A percentile compares a stretch with the other conserved stretches of the same genome.
These are phyloP conservation scores for Termitomyces sp. DNA, from an alignment of 768 basidiomycete species.

Conservation along the genomic window DNA sequence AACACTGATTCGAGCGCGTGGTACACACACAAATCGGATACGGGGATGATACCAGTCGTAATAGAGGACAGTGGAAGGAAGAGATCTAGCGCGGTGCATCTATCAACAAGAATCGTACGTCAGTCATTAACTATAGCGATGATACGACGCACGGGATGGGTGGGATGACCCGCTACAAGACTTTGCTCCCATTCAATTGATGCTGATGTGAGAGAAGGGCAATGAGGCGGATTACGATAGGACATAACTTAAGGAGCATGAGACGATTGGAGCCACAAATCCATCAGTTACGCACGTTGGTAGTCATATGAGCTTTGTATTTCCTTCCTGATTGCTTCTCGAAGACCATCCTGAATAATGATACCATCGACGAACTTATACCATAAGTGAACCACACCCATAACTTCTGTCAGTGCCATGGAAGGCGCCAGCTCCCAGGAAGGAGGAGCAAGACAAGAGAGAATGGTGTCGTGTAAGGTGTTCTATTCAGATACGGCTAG, in stretches of 20 bases:
- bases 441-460: constrained; percentile 28
- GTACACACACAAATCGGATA: constrained; percentile 44
- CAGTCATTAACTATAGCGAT: not conserved
- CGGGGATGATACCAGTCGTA: constrained; percentile 55
- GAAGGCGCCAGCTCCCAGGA: constrained; percentile 35
- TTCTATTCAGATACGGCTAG: constrained; percentile 13
- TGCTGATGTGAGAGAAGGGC: constrained; percentile 36
- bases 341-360: constrained; percentile 27
- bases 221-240: constrained; percentile 36
- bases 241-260: constrained; percentile 26
- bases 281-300: constrained; percentile 31
- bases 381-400: constrained; percentile 37
- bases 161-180: constrained; percentile 55
- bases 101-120: constrained; percentile 16
- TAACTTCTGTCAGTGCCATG: constrained; percentile 20
- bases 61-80: constrained; percentile 25
- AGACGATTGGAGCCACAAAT: not conserved
- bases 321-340: constrained; percentile 34
- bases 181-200: constrained; percentile 57
- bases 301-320: constrained; percentile 39
- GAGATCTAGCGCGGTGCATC: constrained; percentile 56
- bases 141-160: constrained; percentile 43
- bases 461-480: constrained; percentile 22
- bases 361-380: constrained; percentile 37
- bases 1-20: constrained; percentile 31